Evolutionary conservation across 495 filamentous ascomycete species (phyloP), one percentile per base, ranked within the genome.

Genomic region (Letharia lupina): DNA sequence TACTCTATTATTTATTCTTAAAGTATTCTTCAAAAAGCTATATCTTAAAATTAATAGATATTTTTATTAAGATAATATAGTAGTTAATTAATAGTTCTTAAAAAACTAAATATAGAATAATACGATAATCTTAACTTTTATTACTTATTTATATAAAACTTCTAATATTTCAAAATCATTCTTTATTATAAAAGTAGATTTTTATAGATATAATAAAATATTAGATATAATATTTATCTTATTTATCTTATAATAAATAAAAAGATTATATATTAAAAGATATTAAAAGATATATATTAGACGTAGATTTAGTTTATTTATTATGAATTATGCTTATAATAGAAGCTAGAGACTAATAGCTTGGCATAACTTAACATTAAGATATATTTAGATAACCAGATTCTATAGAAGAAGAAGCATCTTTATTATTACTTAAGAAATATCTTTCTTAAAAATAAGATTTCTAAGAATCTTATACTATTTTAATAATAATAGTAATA

Each of bases 261-360:
- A 16, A 0, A 67, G 35, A 10, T 66, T 62, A 56, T 62, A 66
- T 61, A 61, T 66, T 11, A 23, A 63, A 1, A 67, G 15, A 44
- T 67, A 67, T 45, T 67, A 58, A 13, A 5, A 54, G 0, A 11
- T n/a, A 4, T 33, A 15, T 4, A 66, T 31, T n/a, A 61, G 37
- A 0, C 42, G 33, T 1, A 66, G 6, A 66, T 66, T 62, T 35
- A 62, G 42, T 18, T 66, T 61, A 66, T 66, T 56, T 20, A 52
- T 66, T n/a, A n/a, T n/a, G n/a, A n/a, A n/a, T n/a, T n/a, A n/a
- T n/a, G n/a, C n/a, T n/a, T n/a, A n/a, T n/a, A n/a, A n/a, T n/a
- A n/a, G n/a, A n/a, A n/a, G n/a, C n/a, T n/a, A n/a, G n/a, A n/a
- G n/a, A n/a, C n/a, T n/a, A n/a, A n/a, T n/a, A n/a, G n/a, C n/a